Conservation (phyloP, 495 filamentous ascomycete species). For the Penicillium bovifimosum region DNA sequence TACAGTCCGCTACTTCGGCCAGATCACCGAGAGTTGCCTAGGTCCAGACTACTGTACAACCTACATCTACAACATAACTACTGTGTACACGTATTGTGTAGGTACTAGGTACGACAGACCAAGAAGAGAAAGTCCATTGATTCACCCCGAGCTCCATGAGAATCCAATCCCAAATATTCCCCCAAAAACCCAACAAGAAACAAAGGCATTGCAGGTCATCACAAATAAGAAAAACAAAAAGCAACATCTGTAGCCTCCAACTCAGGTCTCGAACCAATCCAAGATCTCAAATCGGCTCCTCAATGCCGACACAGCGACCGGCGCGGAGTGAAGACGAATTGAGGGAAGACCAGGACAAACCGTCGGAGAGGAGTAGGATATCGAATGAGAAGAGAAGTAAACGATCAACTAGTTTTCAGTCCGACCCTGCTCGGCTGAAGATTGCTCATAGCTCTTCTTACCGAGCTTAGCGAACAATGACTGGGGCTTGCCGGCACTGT, state of each 20-base stretch:
- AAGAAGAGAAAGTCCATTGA: background rate
- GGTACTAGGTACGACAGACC: background rate
- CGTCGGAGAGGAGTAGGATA: background rate
- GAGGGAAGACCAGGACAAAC: constrained; percentile 1
- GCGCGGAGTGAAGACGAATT: constrained; percentile 2
- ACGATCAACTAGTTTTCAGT: constrained; percentile 12
- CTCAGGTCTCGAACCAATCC: constrained; percentile 5
- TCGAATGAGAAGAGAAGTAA: background rate
- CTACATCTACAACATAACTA: too few species aligned
- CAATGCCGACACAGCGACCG: constrained; percentile 9
- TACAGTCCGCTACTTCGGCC: constrained; percentile 9
- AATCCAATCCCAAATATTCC: constrained; percentile 8
- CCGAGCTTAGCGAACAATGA: constrained; percentile 46
- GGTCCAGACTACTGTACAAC: too few species aligned
- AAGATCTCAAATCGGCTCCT: constrained; percentile 6
- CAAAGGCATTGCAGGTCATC: constrained; percentile 25
- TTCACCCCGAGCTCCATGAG: constrained; percentile 6
- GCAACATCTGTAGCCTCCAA: background rate
- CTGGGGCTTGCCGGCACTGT: constrained; percentile 44
- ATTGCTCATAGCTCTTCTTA: constrained; percentile 48
- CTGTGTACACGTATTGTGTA: too few species aligned
- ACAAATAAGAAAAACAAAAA: constrained; percentile 15
- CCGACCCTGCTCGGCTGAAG: constrained; percentile 19
- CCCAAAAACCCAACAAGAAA: constrained; percentile 13
- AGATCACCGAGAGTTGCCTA: constrained; percentile 7